Conservation (phyloP, 78 protist genomes). For the Thecamonas trahens region DNA sequence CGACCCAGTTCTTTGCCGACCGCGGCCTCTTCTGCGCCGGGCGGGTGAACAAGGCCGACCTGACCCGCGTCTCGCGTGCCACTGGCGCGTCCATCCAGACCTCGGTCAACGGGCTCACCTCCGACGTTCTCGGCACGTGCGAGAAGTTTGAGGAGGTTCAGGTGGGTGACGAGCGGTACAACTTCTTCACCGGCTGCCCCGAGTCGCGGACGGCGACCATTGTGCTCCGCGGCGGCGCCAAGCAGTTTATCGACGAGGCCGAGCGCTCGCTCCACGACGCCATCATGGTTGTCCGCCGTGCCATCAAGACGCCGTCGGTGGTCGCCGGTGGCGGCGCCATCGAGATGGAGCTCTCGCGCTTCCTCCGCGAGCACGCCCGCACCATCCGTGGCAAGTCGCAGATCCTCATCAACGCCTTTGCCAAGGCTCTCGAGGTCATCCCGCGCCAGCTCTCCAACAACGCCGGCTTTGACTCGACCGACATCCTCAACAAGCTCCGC, state of each 20-base stretch:
- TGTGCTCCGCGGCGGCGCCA: conserved; percentile 98
- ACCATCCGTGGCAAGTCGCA: conserved; percentile 89
- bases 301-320: conserved; percentile 76
- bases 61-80: conserved; percentile 78
- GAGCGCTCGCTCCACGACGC: conserved; percentile 99
- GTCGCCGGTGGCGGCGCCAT: conserved; percentile 99
- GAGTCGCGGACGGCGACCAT: conserved; percentile 84
- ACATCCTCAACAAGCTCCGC: conserved; percentile 94
- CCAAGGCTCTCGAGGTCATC: conserved; percentile 94
- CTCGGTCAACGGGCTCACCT: conserved; percentile 67
- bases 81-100: conserved; percentile 85
- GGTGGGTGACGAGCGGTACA: conserved; percentile 89
- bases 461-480: conserved; percentile 98
- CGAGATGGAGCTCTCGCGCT: conserved; percentile 69
- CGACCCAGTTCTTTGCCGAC: conserved; percentile 99
- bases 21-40: conserved; percentile 99
- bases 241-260: conserved; percentile 94
- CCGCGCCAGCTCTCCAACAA: conserved; percentile 94
- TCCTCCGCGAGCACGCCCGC: conserved; percentile 73
- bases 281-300: conserved; percentile 89
- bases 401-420: conserved; percentile 88
- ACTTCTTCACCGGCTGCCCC: conserved; percentile 90
- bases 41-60: conserved; percentile 94
- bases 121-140: conserved; percentile 85
- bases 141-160: conserved; percentile 96